Percentiles rank a stretch among this genome's conserved stretches.
These are phyloP conservation scores for Orbilia ellipsospora DNA, from an alignment of 2,329 filamentous ascomycete genomes.

Conservation along the genomic window DNA sequence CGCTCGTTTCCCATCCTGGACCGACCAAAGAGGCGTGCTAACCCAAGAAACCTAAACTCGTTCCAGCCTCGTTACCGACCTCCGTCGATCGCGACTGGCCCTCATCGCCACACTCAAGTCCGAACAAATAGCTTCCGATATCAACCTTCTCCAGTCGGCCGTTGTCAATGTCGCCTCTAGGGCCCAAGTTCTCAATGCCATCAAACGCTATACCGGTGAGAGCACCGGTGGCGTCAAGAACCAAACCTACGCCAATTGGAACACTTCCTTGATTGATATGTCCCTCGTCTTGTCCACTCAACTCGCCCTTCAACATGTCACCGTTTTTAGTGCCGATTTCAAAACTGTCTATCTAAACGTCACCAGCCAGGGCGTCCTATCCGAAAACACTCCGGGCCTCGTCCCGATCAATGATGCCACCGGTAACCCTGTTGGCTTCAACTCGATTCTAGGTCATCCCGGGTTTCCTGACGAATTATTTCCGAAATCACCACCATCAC, in stretches of 20 bases:
- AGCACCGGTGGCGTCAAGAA: slow-evolving; percentile 33
- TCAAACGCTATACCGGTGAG: slow-evolving; percentile 51
- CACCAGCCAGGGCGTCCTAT: slow-evolving; percentile 32
- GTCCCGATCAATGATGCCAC: slow-evolving; percentile 37
- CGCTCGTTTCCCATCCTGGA: neutral
- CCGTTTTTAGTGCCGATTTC: slow-evolving; percentile 46
- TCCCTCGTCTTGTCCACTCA: slow-evolving; percentile 50
- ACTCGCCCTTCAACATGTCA: slow-evolving; percentile 41
- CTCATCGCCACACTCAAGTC: slow-evolving; percentile 44
- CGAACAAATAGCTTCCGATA: slow-evolving; percentile 47
- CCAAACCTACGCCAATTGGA: slow-evolving; percentile 46
- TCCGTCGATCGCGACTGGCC: slow-evolving; percentile 40
- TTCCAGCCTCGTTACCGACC: slow-evolving; percentile 51
- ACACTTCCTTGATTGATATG: slow-evolving; percentile 41
- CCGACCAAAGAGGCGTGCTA: neutral
- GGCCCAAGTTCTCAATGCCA: slow-evolving; percentile 49
- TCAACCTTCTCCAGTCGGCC: slow-evolving; percentile 42
- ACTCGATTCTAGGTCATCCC: slow-evolving; percentile 36
- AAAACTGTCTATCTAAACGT: slow-evolving; percentile 41
- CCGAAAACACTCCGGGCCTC: slow-evolving; percentile 30
- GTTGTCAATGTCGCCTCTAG: slow-evolving; percentile 37
- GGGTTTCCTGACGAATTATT: slow-evolving; percentile 49
- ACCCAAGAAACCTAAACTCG: slow-evolving; percentile 17
- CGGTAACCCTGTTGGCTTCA: slow-evolving; percentile 44
- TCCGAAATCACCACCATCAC: slow-evolving; percentile 12